phyloP scores from a whole-genome alignment of 352 stramenopile genomes.

The Globisporangium sylvaticum region DNA sequence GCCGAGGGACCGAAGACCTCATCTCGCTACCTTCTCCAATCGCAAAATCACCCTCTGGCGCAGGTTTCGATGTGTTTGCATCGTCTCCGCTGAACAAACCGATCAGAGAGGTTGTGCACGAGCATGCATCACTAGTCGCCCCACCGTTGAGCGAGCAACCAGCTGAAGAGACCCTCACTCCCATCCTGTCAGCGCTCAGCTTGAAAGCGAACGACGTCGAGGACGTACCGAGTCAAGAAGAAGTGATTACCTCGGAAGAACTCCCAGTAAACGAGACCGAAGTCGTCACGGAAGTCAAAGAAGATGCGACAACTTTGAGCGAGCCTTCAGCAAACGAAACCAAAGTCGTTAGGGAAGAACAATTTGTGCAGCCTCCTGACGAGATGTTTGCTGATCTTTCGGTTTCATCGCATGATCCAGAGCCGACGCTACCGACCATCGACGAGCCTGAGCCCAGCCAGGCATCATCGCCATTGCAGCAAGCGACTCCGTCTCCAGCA shows the following conservation, averaged over 20 bases:
- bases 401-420: neutral
- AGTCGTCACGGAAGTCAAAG: neutral
- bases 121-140: neutral
- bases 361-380: neutral
- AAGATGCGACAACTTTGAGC: neutral
- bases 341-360: neutral
- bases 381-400: neutral
- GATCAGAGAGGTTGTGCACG: neutral
- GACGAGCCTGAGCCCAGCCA: neutral
- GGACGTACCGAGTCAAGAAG: neutral
- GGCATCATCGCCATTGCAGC: neutral
- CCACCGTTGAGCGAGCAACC: neutral
- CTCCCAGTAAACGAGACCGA: neutral
- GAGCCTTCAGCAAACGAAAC: neutral
- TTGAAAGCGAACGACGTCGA: neutral
- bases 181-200: neutral
- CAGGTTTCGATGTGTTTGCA: slow-evolving; percentile 17
- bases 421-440: neutral
- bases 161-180: neutral
- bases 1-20: slow-evolving; percentile 14
- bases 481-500: neutral
- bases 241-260: neutral
- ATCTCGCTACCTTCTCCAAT: slow-evolving; percentile 45
- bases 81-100: neutral
- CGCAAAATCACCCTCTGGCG: neutral